These are phyloP conservation scores for Sarocladium oryzae DNA, from an alignment of 2,329 filamentous ascomycete genomes.

Conservation along the genomic window DNA sequence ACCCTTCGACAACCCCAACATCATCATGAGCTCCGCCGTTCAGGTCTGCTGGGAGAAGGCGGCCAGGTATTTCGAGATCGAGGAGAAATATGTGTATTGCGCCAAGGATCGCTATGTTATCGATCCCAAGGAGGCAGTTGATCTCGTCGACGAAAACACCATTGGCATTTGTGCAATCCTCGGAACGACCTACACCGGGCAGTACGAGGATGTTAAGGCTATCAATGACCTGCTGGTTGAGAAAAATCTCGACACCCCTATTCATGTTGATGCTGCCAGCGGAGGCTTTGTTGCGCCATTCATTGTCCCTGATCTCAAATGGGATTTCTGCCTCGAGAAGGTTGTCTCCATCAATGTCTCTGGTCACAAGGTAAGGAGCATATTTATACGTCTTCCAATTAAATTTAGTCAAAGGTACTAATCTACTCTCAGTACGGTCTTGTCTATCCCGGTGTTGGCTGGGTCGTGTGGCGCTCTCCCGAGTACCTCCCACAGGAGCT, in stretches of 20 bases:
- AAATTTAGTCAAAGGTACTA: too few relatives aligned
- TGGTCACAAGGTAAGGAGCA: slow-evolving; percentile 68
- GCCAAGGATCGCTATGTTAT: slow-evolving; percentile 55
- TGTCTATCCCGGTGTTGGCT: slow-evolving; percentile 87
- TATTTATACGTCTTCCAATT: too few relatives aligned
- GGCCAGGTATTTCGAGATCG: slow-evolving; percentile 82
- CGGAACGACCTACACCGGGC: slow-evolving; percentile 89
- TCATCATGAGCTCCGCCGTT: slow-evolving; percentile 92
- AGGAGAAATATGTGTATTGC: slow-evolving; percentile 74
- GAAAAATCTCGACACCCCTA: slow-evolving; percentile 70
- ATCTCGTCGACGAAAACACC: slow-evolving; percentile 59
- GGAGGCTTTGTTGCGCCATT: slow-evolving; percentile 94
- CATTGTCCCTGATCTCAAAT: slow-evolving; percentile 72
- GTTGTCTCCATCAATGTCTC: slow-evolving; percentile 93
- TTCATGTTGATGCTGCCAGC: slow-evolving; percentile 89
- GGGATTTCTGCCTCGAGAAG: slow-evolving; percentile 87
- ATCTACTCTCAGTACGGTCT: slow-evolving; percentile 38
- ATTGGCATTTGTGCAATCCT: slow-evolving; percentile 92
- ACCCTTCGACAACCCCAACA: slow-evolving; percentile 73
- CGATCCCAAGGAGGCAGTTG: slow-evolving; percentile 55
- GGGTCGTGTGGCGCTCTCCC: slow-evolving; percentile 82
- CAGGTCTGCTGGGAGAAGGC: slow-evolving; percentile 98
- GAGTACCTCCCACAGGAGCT: slow-evolving; percentile 84
- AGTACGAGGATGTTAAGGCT: slow-evolving; percentile 89
- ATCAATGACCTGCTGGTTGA: slow-evolving; percentile 82